phyloP scores from a whole-genome alignment of 2,329 filamentous ascomycete genomes.

The Helotiales sp. region DNA sequence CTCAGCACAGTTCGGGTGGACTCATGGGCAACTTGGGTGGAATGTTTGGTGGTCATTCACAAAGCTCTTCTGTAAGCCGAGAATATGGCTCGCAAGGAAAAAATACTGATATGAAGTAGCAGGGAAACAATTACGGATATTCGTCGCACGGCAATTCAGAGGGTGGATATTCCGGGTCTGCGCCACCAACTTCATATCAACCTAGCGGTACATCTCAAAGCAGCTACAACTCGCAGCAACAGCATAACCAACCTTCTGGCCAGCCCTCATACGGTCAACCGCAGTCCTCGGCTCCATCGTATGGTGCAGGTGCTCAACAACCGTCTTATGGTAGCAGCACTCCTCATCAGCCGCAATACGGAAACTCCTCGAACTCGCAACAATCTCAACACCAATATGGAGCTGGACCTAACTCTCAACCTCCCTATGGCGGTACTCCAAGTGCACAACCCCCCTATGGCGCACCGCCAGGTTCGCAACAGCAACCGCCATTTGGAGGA shows the following conservation, averaged over 20 bases:
- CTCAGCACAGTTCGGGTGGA: slow-evolving; percentile 30
- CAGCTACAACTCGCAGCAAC: slow-evolving; percentile 21
- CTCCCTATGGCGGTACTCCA: slow-evolving; percentile 14
- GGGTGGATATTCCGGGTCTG: slow-evolving; percentile 59
- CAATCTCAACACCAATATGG: slow-evolving; percentile 14
- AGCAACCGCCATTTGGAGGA: slow-evolving; percentile 29
- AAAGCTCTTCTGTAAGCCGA: slow-evolving; percentile 23
- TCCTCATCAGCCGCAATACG: slow-evolving; percentile 6
- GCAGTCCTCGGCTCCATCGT: slow-evolving; percentile 9
- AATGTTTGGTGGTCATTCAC: slow-evolving; percentile 31
- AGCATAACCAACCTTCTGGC: slow-evolving; percentile 14
- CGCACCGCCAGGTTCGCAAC: slow-evolving; percentile 11
- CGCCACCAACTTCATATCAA: slow-evolving; percentile 63
- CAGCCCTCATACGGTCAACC: slow-evolving; percentile 13
- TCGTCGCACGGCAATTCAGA: slow-evolving; percentile 48
- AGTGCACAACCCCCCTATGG: slow-evolving; percentile 24
- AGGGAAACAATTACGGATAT: slow-evolving; percentile 62
- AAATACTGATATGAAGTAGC: slow-evolving; percentile 9
- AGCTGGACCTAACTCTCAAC: neutral
- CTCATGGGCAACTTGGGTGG: slow-evolving; percentile 33
- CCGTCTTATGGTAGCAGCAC: slow-evolving; percentile 8
- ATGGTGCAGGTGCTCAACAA: slow-evolving; percentile 14
- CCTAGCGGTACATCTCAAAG: slow-evolving; percentile 30
- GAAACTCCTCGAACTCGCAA: neutral
- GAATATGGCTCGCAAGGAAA: neutral